Percentiles rank a stretch among this genome's conserved stretches.
These are phyloP conservation scores for Saccharomycopsis vini DNA, from an alignment of 805 yeast genomes.

Conservation along the genomic window DNA sequence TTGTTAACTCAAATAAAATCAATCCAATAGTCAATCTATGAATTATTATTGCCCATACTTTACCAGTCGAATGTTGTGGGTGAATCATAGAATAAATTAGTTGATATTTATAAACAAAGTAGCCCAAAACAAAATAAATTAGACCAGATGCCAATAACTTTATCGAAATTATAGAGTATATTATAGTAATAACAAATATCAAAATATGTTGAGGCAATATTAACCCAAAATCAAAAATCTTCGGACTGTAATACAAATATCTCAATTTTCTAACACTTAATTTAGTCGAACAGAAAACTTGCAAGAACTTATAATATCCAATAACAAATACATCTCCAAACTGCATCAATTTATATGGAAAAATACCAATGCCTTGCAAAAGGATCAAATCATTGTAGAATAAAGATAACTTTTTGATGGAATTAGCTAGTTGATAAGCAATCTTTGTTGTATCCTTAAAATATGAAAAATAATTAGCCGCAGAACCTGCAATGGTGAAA, in stretches of 20 bases:
- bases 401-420: conserved; percentile 42
- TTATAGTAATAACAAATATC: conserved; percentile 48
- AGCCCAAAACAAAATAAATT: conserved; percentile 47
- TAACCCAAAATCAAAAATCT: conserved; percentile 51
- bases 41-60: conserved; percentile 58
- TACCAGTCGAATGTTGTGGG: conserved; percentile 58
- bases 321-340: conserved; percentile 43
- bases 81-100: conserved; percentile 52
- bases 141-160: conserved; percentile 52
- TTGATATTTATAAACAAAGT: conserved; percentile 54
- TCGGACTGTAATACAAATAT: conserved; percentile 45
- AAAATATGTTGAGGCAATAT: conserved; percentile 54
- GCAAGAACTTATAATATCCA: conserved; percentile 33
- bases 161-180: conserved; percentile 53
- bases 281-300: conserved; percentile 18
- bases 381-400: conserved; percentile 55
- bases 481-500: conserved; percentile 53
- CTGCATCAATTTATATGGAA: conserved; percentile 48
- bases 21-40: conserved; percentile 47
- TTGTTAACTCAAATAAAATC: conserved; percentile 48
- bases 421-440: conserved; percentile 45
- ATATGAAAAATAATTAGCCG: conserved; percentile 49
- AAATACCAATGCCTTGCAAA: conserved; percentile 62
- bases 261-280: conserved; percentile 46
- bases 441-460: conserved; percentile 51